phyloP scores from a whole-genome alignment of 176 grass and related monocot genomes.

The Cenchrus purpureus region DNA sequence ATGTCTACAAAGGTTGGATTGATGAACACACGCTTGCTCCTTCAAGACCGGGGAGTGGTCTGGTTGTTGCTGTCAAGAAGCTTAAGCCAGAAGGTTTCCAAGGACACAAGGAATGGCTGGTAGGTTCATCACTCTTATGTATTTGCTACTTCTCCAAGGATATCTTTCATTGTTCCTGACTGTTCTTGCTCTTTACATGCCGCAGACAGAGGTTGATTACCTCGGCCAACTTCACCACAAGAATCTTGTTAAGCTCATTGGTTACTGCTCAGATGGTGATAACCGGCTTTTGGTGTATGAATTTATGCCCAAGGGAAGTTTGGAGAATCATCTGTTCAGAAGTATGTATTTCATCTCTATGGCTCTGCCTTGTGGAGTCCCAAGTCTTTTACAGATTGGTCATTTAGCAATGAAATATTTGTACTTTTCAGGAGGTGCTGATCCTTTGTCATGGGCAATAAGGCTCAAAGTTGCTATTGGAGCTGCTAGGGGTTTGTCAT shows the following conservation, averaged over 20 bases:
- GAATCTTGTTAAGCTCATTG: conserved; percentile 93
- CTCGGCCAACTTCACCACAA: conserved; percentile 88
- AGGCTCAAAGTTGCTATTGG: conserved; percentile 93
- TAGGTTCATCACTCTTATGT: conserved; percentile 43
- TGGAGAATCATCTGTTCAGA: conserved; percentile 97
- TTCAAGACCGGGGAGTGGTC: conserved; percentile 66
- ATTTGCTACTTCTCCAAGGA: conserved; percentile 29
- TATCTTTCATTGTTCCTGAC: conserved; percentile 17
- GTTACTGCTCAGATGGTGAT: conserved; percentile 85
- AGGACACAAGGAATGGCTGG: conserved; percentile 98
- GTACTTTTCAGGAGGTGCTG: conserved; percentile 62
- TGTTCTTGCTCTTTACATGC: conserved; percentile 8
- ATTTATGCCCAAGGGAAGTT: conserved; percentile 89
- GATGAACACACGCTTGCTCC: conserved; percentile 74
- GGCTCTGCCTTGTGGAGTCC: conserved; percentile 1
- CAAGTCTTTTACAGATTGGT: not conserved
- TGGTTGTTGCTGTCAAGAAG: conserved; percentile 94
- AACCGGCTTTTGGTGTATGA: conserved; percentile 91
- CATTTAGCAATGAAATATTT: conserved; percentile 31
- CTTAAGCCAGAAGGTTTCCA: conserved; percentile 94
- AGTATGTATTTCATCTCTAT: conserved; percentile 53
- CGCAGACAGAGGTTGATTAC: conserved; percentile 93
- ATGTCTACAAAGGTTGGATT: conserved; percentile 94
- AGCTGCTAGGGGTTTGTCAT: conserved; percentile 91
- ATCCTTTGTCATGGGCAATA: conserved; percentile 87